Percentiles rank a stretch among this genome's conserved stretches.
Conservation (phyloP, 2,329 filamentous ascomycete species). For the Metarhizium robertsii region DNA sequence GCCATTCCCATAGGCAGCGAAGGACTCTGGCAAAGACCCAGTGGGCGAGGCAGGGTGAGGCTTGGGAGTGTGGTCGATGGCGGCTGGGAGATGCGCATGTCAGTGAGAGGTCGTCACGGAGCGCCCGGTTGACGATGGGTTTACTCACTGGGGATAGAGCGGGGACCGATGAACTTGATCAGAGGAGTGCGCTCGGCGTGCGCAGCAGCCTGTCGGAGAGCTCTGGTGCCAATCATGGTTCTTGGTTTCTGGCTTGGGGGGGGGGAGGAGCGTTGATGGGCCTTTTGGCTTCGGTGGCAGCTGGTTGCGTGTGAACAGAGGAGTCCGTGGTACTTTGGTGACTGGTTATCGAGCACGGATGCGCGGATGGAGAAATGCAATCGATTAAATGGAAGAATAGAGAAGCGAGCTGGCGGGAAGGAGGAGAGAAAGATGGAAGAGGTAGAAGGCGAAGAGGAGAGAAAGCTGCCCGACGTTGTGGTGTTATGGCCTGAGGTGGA, state of each 20-base stretch:
- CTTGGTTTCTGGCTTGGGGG: background rate
- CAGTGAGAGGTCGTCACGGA: slow-evolving; percentile 6
- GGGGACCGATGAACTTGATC: slow-evolving; percentile 54
- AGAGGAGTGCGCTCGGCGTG: slow-evolving; percentile 51
- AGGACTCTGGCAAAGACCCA: slow-evolving; percentile 49
- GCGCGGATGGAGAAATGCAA: background rate
- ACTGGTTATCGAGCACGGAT: too few relatives aligned
- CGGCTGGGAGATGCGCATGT: slow-evolving; percentile 36
- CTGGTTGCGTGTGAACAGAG: background rate
- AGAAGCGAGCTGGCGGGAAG: background rate
- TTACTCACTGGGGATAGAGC: slow-evolving; percentile 42
- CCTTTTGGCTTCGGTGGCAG: background rate
- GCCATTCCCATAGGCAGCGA: slow-evolving; percentile 26
- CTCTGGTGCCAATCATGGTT: slow-evolving; percentile 45
- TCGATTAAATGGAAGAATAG: background rate
- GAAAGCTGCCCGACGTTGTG: background rate
- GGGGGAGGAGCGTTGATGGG: background rate
- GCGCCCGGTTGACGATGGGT: background rate
- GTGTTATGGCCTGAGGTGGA: background rate
- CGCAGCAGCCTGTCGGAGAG: slow-evolving; percentile 49
- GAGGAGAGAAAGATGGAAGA: background rate
- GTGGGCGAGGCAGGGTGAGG: slow-evolving; percentile 65
- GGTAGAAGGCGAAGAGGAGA: background rate
- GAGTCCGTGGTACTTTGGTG: background rate
- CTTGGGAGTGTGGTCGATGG: slow-evolving; percentile 62